Conservation (phyloP, 2,329 filamentous ascomycete species). For the Pseudofabraea citricarpa region DNA sequence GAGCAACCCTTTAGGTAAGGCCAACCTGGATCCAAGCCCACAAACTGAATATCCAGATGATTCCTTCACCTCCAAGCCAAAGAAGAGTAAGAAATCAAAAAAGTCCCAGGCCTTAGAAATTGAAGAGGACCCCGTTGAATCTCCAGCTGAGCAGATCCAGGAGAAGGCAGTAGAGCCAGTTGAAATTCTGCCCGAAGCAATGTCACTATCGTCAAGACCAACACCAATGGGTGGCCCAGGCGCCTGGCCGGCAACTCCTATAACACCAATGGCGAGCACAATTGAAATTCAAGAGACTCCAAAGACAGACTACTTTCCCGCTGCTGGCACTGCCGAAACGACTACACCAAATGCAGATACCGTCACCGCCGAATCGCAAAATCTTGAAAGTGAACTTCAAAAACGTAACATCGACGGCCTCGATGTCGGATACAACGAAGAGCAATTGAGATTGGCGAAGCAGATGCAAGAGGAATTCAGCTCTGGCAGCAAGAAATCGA, state of each 20-base stretch:
- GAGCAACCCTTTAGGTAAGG: background rate
- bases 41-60: no score
- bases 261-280: constrained; percentile 9
- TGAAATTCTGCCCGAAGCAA: constrained; percentile 1
- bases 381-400: constrained; percentile 3
- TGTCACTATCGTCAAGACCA: constrained; percentile 6
- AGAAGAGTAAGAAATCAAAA: constrained; percentile 30
- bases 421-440: constrained; percentile 17
- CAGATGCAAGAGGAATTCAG: constrained; percentile 22
- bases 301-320: constrained; percentile 9
- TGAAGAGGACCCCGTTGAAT: background rate
- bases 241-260: constrained; percentile 16
- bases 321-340: background rate
- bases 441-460: constrained; percentile 23
- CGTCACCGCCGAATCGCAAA: constrained; percentile 6
- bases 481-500: constrained; percentile 18
- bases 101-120: constrained; percentile 5
- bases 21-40: no score
- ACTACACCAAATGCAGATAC: constrained; percentile 10
- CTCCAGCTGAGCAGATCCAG: constrained; percentile 5
- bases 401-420: constrained; percentile 15
- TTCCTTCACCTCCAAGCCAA: constrained; percentile 5
- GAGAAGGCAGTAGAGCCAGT: constrained; percentile 4
- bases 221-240: constrained; percentile 18
- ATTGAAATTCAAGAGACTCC: constrained; percentile 5